These are phyloP conservation scores for Ascochyta koolunga DNA, from an alignment of 2,329 filamentous ascomycete genomes.

Conservation along the genomic window DNA sequence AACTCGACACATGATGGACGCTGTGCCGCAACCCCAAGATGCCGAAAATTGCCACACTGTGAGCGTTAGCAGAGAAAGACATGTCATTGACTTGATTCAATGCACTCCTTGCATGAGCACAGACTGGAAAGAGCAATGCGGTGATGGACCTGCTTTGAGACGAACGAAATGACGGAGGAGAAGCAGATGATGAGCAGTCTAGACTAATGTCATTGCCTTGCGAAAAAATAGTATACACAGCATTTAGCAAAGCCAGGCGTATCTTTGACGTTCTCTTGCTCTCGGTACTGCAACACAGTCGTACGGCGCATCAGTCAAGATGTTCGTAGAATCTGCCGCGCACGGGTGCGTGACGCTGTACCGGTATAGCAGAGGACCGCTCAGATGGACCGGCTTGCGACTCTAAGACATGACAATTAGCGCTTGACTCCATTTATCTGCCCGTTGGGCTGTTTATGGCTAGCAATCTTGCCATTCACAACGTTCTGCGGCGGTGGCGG, in stretches of 20 bases:
- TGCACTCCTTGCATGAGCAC: not conserved
- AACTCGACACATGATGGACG: slow-evolving; percentile 20
- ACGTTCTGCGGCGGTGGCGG: slow-evolving; percentile 42
- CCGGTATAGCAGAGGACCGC: not conserved
- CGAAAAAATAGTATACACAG: slow-evolving; percentile 15
- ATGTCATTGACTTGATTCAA: not conserved
- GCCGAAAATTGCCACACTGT: slow-evolving; percentile 20
- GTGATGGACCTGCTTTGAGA: not conserved
- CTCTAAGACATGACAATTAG: slow-evolving; percentile 31
- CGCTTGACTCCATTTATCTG: slow-evolving; percentile 49
- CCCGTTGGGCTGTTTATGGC: slow-evolving; percentile 47
- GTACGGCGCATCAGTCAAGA: slow-evolving; percentile 1
- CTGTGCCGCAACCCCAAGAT: slow-evolving; percentile 2
- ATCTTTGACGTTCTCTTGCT: not conserved
- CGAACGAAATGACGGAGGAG: not conserved
- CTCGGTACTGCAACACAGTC: not conserved
- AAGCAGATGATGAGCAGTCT: slow-evolving; percentile 3
- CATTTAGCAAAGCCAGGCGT: slow-evolving; percentile 2
- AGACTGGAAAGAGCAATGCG: not conserved
- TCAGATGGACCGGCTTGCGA: not conserved
- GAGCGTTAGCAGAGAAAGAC: not conserved
- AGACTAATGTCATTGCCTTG: slow-evolving; percentile 18
- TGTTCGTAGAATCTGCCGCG: slow-evolving; percentile 6
- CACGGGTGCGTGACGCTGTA: not conserved
- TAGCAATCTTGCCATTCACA: slow-evolving; percentile 44